These are phyloP conservation scores for Termitomyces sp. DNA, from an alignment of 768 basidiomycete genomes.

Conservation along the genomic window DNA sequence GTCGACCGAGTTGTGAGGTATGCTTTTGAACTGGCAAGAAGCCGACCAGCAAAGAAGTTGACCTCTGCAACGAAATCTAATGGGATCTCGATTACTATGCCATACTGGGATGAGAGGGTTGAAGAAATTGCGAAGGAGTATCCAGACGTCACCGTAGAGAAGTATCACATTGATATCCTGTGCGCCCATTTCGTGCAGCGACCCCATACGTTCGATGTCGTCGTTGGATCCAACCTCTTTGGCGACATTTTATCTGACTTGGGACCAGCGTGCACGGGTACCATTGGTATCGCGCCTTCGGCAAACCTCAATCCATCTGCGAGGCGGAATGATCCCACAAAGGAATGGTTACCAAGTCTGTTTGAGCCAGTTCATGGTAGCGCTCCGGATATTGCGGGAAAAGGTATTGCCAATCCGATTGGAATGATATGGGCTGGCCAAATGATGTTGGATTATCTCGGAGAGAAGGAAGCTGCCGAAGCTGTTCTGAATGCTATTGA, in stretches of 20 bases:
- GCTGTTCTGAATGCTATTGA: slow-evolving; percentile 40
- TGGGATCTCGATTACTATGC: slow-evolving; percentile 46
- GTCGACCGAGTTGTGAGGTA: slow-evolving; percentile 48
- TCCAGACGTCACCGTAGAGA: slow-evolving; percentile 45
- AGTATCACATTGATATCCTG: slow-evolving; percentile 51
- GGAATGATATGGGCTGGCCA: slow-evolving; percentile 56
- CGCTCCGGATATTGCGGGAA: slow-evolving; percentile 55
- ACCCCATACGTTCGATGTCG: slow-evolving; percentile 53
- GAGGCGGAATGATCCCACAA: slow-evolving; percentile 27
- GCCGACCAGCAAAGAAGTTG: slow-evolving; percentile 44
- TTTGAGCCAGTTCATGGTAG: slow-evolving; percentile 58
- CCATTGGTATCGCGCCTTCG: slow-evolving; percentile 55
- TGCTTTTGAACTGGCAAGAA: slow-evolving; percentile 49
- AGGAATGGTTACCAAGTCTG: slow-evolving; percentile 42
- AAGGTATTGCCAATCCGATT: slow-evolving; percentile 51
- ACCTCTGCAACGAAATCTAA: slow-evolving; percentile 54
- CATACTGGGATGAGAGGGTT: slow-evolving; percentile 45
- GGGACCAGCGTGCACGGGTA: slow-evolving; percentile 50
- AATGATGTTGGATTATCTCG: slow-evolving; percentile 48
- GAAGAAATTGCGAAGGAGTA: slow-evolving; percentile 48
- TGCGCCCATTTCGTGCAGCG: slow-evolving; percentile 41
- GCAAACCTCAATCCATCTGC: slow-evolving; percentile 43
- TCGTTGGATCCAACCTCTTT: slow-evolving; percentile 52
- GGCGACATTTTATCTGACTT: slow-evolving; percentile 57
- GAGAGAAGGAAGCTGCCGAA: slow-evolving; percentile 34